Base-by-base conservation (phyloP, 805 yeast species). In the Candida maris region DNA sequence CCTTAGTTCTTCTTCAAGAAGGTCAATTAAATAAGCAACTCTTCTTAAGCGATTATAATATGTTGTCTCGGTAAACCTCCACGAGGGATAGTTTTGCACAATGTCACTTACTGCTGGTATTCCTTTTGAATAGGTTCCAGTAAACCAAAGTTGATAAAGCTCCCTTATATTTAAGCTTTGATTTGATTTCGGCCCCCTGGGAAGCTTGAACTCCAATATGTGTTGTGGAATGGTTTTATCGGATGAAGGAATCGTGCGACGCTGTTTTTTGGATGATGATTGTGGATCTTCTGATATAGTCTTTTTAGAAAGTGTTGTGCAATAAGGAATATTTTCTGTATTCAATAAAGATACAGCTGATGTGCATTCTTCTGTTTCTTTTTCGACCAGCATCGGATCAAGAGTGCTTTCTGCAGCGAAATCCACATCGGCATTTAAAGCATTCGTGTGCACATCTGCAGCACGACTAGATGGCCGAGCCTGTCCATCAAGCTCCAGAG, bases 41-140 rank as follows among this genome's bases (percentile, higher is more conserved):
- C 48, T 29, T 27, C 30, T 35, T 13, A 44, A 30, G 10, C 48
- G 35, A 22, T 41, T 44, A 19, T 32, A 44, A 25, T 44, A 44
- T 2, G 48, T 40, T 9, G 48, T 44, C 19, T 44, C 43, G 9
- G 35, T 38, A 1, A 45, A 40, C 19, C 40, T 44, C 48, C 48
- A 44, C 7, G 30, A 15, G 9, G 48, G 48, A 27, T 38, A 44
- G 4, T 19, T 25, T 7, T 30, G 18, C 5, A 44, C 15, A 4
- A 44, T 38, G 3, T 40, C 39, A 5, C 30, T 19, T 4, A 44
- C 48, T 3, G 48, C 32, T n/a, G 38, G 44, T 15, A 19, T 32
- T 2, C 39, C 42, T 3, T 24, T 18, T 14, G 35, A 36, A 2
- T 38, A 37, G 13, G 14, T 13, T 3, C 47, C 47, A 7, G 30